Percentiles rank a stretch among this genome's conserved stretches.
These are phyloP conservation scores for Wallacemonas rigidus DNA, from an alignment of 208 protist genomes.

Conservation along the genomic window DNA sequence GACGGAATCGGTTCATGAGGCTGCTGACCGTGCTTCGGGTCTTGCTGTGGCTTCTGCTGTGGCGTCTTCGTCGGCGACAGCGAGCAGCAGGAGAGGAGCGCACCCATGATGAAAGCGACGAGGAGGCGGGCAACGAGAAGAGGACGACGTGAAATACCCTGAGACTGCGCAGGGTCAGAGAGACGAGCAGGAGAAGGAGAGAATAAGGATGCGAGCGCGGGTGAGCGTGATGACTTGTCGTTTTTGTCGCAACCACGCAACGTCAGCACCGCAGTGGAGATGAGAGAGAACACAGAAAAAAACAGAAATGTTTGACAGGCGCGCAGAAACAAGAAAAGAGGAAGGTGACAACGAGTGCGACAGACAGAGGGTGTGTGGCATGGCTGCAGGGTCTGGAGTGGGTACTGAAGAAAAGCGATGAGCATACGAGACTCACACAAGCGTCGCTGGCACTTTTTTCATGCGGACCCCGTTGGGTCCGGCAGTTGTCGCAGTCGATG, in stretches of 20 bases:
- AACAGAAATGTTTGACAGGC: neutral
- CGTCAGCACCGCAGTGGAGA: too few species aligned
- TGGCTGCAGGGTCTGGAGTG: too few species aligned
- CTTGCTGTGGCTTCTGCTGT: constrained; percentile 2
- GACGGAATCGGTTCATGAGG: neutral
- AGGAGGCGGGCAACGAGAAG: neutral
- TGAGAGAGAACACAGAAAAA: neutral
- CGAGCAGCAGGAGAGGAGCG: neutral
- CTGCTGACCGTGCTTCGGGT: neutral
- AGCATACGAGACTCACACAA: too few species aligned
- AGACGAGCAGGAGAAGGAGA: too few species aligned
- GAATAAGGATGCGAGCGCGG: too few species aligned
- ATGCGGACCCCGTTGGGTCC: too few species aligned
- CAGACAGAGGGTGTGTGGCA: too few species aligned
- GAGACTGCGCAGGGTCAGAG: neutral
- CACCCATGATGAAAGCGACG: neutral
- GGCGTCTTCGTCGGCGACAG: constrained; percentile 4
- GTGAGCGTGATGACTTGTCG: too few species aligned
- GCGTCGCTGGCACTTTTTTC: too few species aligned
- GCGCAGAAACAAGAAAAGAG: neutral
- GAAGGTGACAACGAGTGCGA: neutral
- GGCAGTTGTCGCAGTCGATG: too few species aligned
- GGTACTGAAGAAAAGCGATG: too few species aligned
- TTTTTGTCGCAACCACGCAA: too few species aligned
- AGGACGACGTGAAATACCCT: neutral